Evolutionary conservation across 495 filamentous ascomycete genomes (phyloP).

Genomic region (Penicillium robsamsonii): DNA sequence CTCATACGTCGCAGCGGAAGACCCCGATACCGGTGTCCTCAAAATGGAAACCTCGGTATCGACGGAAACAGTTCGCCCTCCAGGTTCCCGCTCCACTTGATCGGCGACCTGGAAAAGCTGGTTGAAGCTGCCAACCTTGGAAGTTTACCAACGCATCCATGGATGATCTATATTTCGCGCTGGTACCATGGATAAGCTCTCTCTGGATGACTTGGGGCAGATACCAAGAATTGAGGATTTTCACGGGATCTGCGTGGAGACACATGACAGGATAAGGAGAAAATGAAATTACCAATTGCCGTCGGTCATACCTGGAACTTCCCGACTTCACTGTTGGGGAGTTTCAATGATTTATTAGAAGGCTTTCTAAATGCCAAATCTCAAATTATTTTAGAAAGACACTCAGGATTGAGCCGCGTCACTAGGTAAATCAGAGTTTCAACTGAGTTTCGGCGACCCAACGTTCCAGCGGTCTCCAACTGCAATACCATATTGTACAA

Average conservation of each 20-base stretch:
- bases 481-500: too few species aligned
- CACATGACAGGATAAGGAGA: slow-evolving; percentile 13
- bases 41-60: too few species aligned
- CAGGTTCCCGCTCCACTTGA: too few species aligned
- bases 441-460: neutral
- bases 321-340: neutral
- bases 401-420: neutral
- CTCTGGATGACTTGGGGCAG: slow-evolving; percentile 8
- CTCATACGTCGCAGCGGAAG: too few species aligned
- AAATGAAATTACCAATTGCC: slow-evolving; percentile 16
- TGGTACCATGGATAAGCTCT: neutral
- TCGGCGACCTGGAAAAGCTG: too few species aligned
- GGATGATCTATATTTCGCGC: too few species aligned
- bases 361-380: neutral
- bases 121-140: too few species aligned
- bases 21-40: neutral
- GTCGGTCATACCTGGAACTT: slow-evolving; percentile 3
- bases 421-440: neutral
- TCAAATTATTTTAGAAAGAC: neutral
- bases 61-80: too few species aligned
- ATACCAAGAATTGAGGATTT: neutral
- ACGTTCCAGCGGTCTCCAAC: neutral
- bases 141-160: too few species aligned
- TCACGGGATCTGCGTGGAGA: slow-evolving; percentile 11
- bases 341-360: neutral